These are phyloP conservation scores for Solanum infundibuliforme DNA, from an alignment of 257 asterid species.

Conservation along the genomic window DNA sequence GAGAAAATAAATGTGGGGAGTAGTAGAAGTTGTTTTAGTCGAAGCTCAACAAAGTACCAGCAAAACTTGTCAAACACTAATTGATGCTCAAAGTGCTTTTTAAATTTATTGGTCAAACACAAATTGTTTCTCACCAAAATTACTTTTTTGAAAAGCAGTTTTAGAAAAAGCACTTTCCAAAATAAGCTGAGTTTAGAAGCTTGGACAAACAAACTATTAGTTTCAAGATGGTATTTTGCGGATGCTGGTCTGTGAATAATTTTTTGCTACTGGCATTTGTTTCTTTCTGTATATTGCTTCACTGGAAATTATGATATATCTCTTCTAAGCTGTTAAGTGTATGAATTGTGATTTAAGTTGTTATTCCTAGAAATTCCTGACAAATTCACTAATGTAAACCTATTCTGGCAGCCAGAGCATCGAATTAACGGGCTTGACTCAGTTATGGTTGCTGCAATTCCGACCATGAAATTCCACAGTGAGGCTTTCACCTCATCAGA, in stretches of 20 bases:
- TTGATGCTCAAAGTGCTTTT: neutral
- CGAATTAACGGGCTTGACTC: slow-evolving; percentile 64
- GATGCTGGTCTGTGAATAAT: neutral
- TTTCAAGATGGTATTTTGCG: neutral
- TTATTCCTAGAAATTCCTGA: neutral
- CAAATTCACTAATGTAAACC: neutral
- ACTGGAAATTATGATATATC: neutral
- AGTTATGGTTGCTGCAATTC: slow-evolving; percentile 71
- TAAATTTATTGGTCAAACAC: neutral
- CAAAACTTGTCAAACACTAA: neutral
- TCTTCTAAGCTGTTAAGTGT: neutral
- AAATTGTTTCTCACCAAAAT: neutral
- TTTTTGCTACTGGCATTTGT: neutral
- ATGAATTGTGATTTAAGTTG: neutral
- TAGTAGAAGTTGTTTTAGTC: neutral
- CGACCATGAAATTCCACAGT: slow-evolving; percentile 61
- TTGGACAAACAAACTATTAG: neutral
- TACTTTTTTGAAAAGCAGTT: neutral
- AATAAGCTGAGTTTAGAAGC: neutral
- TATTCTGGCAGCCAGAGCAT: slow-evolving; percentile 52
- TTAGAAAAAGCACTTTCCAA: neutral
- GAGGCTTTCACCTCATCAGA: slow-evolving; percentile 64
- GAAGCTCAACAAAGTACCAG: neutral
- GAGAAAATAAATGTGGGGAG: neutral
- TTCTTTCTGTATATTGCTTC: neutral